A percentile compares a stretch with the other conserved stretches of the same genome.
Evolutionary conservation across 805 yeast genomes (phyloP).

Genomic region (Cyberlindnera euphorbiiphila): DNA sequence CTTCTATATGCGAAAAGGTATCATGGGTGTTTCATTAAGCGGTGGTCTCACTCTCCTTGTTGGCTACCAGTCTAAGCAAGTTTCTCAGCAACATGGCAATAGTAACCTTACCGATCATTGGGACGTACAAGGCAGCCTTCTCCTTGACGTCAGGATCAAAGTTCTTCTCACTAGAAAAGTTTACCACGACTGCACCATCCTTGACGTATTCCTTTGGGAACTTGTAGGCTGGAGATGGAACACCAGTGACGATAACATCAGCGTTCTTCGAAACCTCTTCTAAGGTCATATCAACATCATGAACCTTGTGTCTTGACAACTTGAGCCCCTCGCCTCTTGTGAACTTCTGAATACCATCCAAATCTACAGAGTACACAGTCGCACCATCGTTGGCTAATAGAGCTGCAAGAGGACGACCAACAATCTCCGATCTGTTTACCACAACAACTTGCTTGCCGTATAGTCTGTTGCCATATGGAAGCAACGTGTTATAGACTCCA

Average conservation of each 20-base stretch:
- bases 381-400: slow-evolving; percentile 97
- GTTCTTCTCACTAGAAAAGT: slow-evolving; percentile 86
- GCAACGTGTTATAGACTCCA: slow-evolving; percentile 76
- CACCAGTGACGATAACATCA: slow-evolving; percentile 95
- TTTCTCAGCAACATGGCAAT: slow-evolving; percentile 92
- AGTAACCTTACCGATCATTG: slow-evolving; percentile 94
- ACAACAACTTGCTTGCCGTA: slow-evolving; percentile 91
- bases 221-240: slow-evolving; percentile 78
- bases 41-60: slow-evolving; percentile 43
- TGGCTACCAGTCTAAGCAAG: slow-evolving; percentile 74
- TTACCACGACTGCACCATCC: slow-evolving; percentile 87
- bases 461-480: slow-evolving; percentile 86
- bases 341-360: slow-evolving; percentile 82
- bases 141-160: slow-evolving; percentile 78
- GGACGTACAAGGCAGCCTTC: slow-evolving; percentile 88
- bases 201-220: slow-evolving; percentile 78
- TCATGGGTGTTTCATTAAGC: neutral
- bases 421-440: slow-evolving; percentile 93
- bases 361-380: slow-evolving; percentile 85
- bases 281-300: slow-evolving; percentile 49
- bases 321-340: slow-evolving; percentile 91
- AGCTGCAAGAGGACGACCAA: slow-evolving; percentile 96
- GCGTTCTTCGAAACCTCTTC: slow-evolving; percentile 67
- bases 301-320: slow-evolving; percentile 77
- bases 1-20: neutral